Base-by-base conservation (phyloP, 192 early-diverging fungal species). In the Rhizophagus sp. region DNA sequence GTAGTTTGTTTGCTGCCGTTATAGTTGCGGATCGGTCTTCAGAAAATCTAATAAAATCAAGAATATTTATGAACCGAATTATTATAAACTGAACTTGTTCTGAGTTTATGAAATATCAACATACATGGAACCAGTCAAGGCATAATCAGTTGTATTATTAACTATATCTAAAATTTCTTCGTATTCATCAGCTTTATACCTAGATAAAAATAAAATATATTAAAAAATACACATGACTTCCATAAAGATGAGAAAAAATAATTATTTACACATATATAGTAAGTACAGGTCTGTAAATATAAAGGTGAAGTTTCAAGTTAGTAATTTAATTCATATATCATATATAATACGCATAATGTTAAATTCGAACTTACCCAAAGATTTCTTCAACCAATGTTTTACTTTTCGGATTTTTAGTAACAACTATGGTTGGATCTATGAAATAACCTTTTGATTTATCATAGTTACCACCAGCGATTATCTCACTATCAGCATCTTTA, bases 381-480 rank as follows among this genome's bases (percentile, higher is more conserved):
- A 99, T 95, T 86, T 99, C 98, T 81, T 97, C 94, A n/a, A 86
- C 90, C 90, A 99, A 93, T 57, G 95, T 95, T 85, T 92, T 92
- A 61, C 91, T 87, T 73, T 89, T 84, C 68, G 94, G 94, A 82
- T 97, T 91, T 72, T 90, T 94, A 79, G 96, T 96, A 24, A 92
- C 82, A 27, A 99, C 90, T 76, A 98, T 88, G 39, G 98, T 99
- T 34, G 98, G 98, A 57, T 96, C 88, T 79, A 99, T 88, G 79
- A 86, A 96, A 92, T 93, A 99, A 47, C 98, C 98, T 57, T 92
- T 88, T 62, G 88, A 86, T 82, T 97, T 94, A 83, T 95, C 92
- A 84, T 92, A 95, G 61, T 90, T 90, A 76, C 98, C 98, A 82
- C 98, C 97, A 22, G 93, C 91, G 83, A 99, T 91, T 85, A 99